Evolutionary conservation across 2,329 filamentous ascomycete genomes (phyloP).

Genomic region (Ophiosphaerella herpotricha): DNA sequence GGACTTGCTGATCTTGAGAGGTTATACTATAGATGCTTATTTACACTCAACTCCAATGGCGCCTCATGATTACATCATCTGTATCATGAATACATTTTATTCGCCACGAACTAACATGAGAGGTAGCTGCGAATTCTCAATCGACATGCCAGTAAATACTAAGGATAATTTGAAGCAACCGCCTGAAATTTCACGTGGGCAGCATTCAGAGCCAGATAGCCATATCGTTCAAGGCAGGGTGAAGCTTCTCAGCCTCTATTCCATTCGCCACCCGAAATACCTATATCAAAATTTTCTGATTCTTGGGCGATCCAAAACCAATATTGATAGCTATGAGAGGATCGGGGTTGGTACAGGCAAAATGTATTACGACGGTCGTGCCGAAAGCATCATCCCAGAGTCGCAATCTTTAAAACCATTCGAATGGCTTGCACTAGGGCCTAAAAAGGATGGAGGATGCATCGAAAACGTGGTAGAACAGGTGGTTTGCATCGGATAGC

Average conservation of each 20-base stretch:
- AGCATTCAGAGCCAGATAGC: too few relatives aligned
- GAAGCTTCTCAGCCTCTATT: conserved; percentile 1
- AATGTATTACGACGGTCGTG: not conserved
- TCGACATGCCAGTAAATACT: not conserved
- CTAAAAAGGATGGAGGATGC: not conserved
- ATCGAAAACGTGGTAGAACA: not conserved
- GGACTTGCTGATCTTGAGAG: not conserved
- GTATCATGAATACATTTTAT: not conserved
- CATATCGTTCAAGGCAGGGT: not conserved
- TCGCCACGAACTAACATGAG: not conserved
- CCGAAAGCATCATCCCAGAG: not conserved
- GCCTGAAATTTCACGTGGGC: too few relatives aligned
- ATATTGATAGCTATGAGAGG: not conserved
- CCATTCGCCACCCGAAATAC: not conserved
- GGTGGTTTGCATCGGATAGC: not conserved
- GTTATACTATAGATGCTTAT: not conserved
- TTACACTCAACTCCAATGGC: not conserved
- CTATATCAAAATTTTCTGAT: conserved; percentile 1
- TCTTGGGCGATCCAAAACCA: not conserved
- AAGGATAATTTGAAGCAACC: not conserved
- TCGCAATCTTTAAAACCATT: not conserved
- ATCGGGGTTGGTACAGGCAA: conserved; percentile 1
- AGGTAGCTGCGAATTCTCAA: not conserved
- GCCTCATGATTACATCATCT: not conserved
- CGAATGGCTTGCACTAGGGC: not conserved